These are phyloP conservation scores for Colletotrichum sp. DNA, from an alignment of 2,329 filamentous ascomycete species.

Conservation along the genomic window DNA sequence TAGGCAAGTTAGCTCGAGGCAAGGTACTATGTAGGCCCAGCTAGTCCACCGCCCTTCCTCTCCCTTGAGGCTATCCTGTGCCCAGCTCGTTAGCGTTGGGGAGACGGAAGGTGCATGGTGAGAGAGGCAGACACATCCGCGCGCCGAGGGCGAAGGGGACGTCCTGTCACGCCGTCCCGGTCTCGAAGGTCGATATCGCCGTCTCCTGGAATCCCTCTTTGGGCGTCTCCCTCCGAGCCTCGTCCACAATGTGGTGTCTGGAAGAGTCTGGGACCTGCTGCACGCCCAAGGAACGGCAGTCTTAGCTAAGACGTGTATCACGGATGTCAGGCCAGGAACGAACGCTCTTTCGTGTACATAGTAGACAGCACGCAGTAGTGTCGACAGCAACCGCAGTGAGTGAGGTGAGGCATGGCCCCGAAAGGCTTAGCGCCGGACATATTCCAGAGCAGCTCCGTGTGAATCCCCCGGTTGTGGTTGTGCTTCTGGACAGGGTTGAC, in stretches of 20 bases:
- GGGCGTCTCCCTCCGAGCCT: neutral
- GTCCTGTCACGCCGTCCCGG: neutral
- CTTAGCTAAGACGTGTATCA: constrained; percentile 16
- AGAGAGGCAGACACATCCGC: neutral
- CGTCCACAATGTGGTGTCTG: neutral
- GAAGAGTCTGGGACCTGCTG: neutral
- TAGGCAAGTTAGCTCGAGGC: neutral
- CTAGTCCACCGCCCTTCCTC: constrained; percentile 10
- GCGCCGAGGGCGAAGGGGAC: neutral
- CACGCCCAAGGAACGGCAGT: neutral
- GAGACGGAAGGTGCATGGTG: neutral
- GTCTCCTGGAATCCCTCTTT: neutral
- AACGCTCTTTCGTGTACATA: neutral
- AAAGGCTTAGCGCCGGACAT: constrained; percentile 2
- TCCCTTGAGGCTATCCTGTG: neutral
- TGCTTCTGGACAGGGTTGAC: neutral
- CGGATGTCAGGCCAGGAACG: constrained; percentile 11
- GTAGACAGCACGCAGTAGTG: neutral
- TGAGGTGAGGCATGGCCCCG: neutral
- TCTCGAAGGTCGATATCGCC: neutral
- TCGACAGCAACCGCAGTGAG: neutral
- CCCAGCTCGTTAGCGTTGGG: neutral
- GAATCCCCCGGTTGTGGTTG: neutral
- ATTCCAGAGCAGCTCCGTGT: constrained; percentile 18
- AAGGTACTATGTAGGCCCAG: neutral